Conservation (phyloP, 345 rosid species). For the Brassica napus region DNA sequence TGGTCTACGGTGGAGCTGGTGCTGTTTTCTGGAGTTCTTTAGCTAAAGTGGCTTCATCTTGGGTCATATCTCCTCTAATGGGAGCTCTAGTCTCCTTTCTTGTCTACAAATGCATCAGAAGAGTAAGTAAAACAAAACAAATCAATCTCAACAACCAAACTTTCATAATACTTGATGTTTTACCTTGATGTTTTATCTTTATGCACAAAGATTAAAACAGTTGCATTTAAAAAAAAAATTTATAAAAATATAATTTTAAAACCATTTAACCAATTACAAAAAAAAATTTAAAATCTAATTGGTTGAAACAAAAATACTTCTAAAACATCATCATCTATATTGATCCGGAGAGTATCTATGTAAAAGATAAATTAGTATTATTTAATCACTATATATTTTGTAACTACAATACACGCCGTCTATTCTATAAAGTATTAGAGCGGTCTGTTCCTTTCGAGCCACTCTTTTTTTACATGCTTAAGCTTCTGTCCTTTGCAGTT, state of each 20-base stretch:
- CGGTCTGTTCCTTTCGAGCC: not conserved
- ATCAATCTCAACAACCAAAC: not conserved
- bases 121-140: constrained; percentile 53
- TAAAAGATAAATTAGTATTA: not conserved
- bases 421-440: not conserved
- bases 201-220: no score
- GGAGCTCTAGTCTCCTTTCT: constrained; percentile 86
- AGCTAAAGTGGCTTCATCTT: constrained; percentile 86
- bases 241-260: no score
- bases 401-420: not conserved
- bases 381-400: not conserved
- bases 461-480: not conserved
- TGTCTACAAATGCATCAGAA: constrained; percentile 94
- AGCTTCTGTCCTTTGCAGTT: constrained; percentile 48
- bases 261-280: no score
- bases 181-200: no score
- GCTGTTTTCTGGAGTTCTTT: constrained; percentile 97
- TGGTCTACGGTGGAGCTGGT: constrained; percentile 87
- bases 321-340: no score
- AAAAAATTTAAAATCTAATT: no score
- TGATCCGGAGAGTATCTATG: not conserved
- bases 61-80: constrained; percentile 89
- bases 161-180: not conserved
- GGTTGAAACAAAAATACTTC: no score
- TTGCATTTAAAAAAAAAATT: no score